These are phyloP conservation scores for Kondoa malvinella DNA, from an alignment of 768 basidiomycete genomes.

Conservation along the genomic window DNA sequence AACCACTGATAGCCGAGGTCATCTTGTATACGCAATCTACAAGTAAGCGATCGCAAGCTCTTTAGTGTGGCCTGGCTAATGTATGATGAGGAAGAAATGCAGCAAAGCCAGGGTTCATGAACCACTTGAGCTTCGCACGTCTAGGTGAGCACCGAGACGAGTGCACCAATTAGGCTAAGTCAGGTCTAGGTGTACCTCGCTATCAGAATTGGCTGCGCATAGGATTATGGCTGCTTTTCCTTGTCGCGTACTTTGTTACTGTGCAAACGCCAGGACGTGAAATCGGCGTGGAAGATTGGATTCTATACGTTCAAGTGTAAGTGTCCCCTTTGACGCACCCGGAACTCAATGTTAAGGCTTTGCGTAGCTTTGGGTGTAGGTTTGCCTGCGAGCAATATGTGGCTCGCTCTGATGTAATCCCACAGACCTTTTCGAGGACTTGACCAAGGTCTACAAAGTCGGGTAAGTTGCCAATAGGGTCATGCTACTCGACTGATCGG, in stretches of 20 bases:
- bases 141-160: no score
- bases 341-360: no score
- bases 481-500: no score
- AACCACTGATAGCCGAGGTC: conserved; percentile 19
- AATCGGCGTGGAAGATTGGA: conserved; percentile 20
- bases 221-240: conserved; percentile 25
- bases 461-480: no score
- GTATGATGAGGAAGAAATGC: no score
- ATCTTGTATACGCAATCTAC: conserved; percentile 20
- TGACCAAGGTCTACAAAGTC: conserved; percentile 18
- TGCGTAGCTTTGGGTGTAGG: no score
- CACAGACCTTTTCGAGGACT: conserved; percentile 25
- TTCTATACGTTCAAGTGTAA: conserved; percentile 24
- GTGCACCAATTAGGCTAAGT: no score
- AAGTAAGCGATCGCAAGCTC: no score
- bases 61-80: no score
- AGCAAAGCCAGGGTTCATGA: conserved; percentile 8
- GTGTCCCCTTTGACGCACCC: no score
- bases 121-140: conserved; percentile 17
- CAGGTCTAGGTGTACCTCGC: conserved; percentile 26
- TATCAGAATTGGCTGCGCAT: conserved; percentile 28
- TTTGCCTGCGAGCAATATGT: no score
- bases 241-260: conserved; percentile 24
- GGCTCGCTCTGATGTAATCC: no score
- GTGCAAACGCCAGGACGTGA: conserved; percentile 27